Evolutionary conservation across 768 basidiomycete species (phyloP).

Genomic region (Lentinus brumalis): DNA sequence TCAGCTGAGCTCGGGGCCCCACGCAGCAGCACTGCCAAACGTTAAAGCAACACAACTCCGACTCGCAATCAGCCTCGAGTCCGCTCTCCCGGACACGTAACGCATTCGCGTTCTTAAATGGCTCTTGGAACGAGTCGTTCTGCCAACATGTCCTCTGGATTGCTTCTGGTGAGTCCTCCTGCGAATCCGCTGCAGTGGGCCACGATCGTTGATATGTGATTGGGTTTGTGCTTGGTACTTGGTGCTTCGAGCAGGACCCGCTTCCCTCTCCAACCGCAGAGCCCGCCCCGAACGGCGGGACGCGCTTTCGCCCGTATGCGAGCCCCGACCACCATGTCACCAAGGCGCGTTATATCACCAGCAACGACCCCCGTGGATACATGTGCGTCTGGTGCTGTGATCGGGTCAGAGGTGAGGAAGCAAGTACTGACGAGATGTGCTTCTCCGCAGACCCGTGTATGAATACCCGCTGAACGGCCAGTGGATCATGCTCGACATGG

Average conservation of each 20-base stretch:
- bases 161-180: conserved; percentile 30
- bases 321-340: conserved; percentile 80
- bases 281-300: conserved; percentile 21
- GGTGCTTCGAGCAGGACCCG: conserved; percentile 30
- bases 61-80: not conserved
- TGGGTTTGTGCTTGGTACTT: not conserved
- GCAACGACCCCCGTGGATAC: conserved; percentile 86
- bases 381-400: conserved; percentile 54
- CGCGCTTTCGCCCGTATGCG: conserved; percentile 67
- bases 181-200: no score
- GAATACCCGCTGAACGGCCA: conserved; percentile 89
- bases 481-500: conserved; percentile 96
- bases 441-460: conserved; percentile 65
- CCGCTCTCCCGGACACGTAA: not conserved
- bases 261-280: conserved; percentile 33
- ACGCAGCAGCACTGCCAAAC: not conserved
- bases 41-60: no score
- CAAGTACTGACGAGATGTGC: not conserved
- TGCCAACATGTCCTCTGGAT: conserved; percentile 34
- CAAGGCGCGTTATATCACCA: conserved; percentile 86
- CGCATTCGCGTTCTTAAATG: conserved; percentile 4
- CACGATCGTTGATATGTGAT: not conserved
- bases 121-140: conserved; percentile 28
- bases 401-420: not conserved
- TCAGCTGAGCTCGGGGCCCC: conserved; percentile 7